phyloP scores from a whole-genome alignment of 2,329 filamentous ascomycete species.

The Aspergillus terreus region DNA sequence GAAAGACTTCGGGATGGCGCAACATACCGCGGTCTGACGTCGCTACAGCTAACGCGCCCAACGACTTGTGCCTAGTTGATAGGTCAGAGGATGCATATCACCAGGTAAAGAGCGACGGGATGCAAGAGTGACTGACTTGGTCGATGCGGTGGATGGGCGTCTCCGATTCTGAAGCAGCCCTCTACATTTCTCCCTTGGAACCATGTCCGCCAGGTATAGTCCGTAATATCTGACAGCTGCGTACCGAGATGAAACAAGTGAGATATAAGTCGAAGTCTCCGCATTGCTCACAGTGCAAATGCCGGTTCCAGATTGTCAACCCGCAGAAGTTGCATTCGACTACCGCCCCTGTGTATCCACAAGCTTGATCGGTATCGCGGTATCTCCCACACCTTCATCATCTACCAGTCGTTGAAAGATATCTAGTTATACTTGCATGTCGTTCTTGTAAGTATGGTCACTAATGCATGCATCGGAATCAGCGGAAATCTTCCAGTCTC shows the following conservation, averaged over 20 bases:
- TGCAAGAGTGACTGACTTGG: background rate
- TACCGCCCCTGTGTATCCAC: conserved; percentile 27
- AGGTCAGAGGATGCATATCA: background rate
- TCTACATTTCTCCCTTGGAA: conserved; percentile 25
- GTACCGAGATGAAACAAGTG: conserved; percentile 32
- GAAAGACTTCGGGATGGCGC: background rate
- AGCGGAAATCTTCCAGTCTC: conserved; percentile 26
- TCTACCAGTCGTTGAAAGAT: conserved; percentile 30
- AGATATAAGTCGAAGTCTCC: conserved; percentile 35
- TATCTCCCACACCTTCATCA: conserved; percentile 27
- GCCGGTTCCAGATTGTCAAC: conserved; percentile 37
- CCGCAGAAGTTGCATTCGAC: conserved; percentile 37
- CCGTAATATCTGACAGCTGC: conserved; percentile 30
- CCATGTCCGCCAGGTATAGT: conserved; percentile 32
- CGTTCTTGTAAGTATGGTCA: conserved; percentile 9
- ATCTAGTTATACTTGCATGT: conserved; percentile 25
- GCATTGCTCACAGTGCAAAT: conserved; percentile 34
- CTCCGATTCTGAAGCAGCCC: conserved; percentile 12
- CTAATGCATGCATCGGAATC: conserved; percentile 24
- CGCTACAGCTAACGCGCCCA: conserved; percentile 23
- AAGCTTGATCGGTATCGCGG: conserved; percentile 20
- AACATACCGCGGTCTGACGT: conserved; percentile 19
- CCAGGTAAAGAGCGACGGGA: background rate
- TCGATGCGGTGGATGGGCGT: too few relatives aligned
- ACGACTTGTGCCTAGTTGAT: conserved; percentile 8